Evolutionary conservation across 192 early-diverging fungal genomes (phyloP).

Genomic region (Backusella westeae): DNA sequence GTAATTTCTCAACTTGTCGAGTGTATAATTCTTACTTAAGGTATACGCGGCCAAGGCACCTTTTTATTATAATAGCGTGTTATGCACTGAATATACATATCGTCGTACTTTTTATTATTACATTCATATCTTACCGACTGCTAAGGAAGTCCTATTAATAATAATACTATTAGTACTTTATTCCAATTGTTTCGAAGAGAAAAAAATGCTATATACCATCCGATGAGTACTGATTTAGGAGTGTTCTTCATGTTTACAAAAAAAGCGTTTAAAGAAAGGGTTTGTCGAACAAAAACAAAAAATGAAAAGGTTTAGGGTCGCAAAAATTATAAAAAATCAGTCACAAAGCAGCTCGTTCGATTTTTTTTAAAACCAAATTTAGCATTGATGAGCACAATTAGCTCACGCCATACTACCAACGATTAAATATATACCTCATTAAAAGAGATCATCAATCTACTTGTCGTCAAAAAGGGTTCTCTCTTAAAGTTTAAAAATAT

Average conservation of each 20-base stretch:
- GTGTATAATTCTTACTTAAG: constrained; percentile 7
- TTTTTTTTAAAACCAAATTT: background rate
- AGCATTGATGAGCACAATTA: background rate
- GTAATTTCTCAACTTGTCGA: background rate
- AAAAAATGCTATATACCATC: constrained; percentile 6
- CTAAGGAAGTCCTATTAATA: background rate
- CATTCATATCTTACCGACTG: constrained; percentile 2
- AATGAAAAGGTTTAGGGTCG: background rate
- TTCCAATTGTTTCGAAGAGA: background rate
- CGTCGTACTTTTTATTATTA: background rate
- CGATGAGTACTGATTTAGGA: constrained; percentile 10
- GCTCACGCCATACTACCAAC: background rate
- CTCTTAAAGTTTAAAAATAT: no score
- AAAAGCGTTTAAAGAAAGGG: background rate
- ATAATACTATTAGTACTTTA: background rate
- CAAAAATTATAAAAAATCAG: background rate
- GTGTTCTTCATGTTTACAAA: constrained; percentile 6
- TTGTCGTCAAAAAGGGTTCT: no score
- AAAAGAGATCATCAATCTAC: no score
- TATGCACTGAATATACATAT: background rate
- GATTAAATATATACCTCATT: no score
- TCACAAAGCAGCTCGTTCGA: background rate
- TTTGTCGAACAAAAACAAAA: background rate
- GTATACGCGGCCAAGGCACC: constrained; percentile 5
- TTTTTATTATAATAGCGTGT: background rate